These are phyloP conservation scores for Letharia columbiana DNA, from an alignment of 495 filamentous ascomycete genomes.

Conservation along the genomic window DNA sequence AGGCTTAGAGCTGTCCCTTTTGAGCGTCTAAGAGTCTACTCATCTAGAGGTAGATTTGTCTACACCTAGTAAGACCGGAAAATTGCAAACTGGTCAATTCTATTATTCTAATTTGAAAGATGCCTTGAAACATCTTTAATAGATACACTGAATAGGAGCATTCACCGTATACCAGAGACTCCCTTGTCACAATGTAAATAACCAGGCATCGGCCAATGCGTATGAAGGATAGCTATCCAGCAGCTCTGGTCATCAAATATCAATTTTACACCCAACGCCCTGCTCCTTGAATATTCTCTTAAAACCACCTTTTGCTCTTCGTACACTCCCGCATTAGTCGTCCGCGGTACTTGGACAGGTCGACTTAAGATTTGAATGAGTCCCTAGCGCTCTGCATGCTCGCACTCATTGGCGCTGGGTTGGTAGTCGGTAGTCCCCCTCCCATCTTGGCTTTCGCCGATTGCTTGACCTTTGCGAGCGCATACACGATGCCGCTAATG, in stretches of 20 bases:
- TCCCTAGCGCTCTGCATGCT: slow-evolving; percentile 90
- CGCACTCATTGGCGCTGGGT: slow-evolving; percentile 69
- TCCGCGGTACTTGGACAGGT: not conserved
- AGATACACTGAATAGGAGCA: slow-evolving; percentile 14
- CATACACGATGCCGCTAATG: slow-evolving; percentile 82
- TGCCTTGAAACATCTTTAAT: slow-evolving; percentile 6
- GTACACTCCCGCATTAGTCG: not conserved
- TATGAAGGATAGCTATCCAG: slow-evolving; percentile 15
- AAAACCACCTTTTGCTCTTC: not conserved
- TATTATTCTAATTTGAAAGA: not conserved
- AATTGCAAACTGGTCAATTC: not conserved
- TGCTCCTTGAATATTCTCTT: slow-evolving; percentile 5
- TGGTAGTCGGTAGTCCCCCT: slow-evolving; percentile 57
- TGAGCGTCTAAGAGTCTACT: no score
- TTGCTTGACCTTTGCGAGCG: slow-evolving; percentile 86
- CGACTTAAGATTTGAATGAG: slow-evolving; percentile 49
- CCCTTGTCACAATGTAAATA: not conserved
- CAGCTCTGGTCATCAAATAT: slow-evolving; percentile 8
- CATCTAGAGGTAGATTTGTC: no score
- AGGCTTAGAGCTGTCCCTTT: no score
- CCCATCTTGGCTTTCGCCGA: slow-evolving; percentile 47
- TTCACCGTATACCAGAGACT: not conserved
- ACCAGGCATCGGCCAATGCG: slow-evolving; percentile 8
- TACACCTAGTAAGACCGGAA: no score
- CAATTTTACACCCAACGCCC: slow-evolving; percentile 10